A percentile compares a stretch with the other conserved stretches of the same genome.
phyloP scores from a whole-genome alignment of 2,329 filamentous ascomycete species.

The Colletotrichum salicis region DNA sequence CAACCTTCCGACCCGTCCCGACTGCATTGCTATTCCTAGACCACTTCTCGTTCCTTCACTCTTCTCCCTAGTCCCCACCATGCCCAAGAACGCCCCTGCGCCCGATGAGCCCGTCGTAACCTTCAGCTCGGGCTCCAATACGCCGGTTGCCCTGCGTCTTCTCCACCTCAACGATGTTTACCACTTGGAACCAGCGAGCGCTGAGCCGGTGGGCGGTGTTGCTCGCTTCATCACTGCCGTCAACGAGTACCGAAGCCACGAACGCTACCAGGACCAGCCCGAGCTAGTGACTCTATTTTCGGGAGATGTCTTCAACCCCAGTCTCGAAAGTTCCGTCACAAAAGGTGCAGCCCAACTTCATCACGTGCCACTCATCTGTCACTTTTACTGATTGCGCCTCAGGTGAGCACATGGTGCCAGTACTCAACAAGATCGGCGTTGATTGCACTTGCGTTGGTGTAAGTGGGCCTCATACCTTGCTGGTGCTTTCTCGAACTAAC shows the following conservation, averaged over 20 bases:
- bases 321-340: conserved; percentile 86
- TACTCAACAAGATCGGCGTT: conserved; percentile 81
- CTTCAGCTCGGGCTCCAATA: conserved; percentile 43
- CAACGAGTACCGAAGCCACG: conserved; percentile 76
- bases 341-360: conserved; percentile 67
- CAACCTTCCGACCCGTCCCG: background rate
- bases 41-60: background rate
- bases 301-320: conserved; percentile 92
- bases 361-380: background rate
- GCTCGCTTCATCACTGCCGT: conserved; percentile 82
- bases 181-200: conserved; percentile 79
- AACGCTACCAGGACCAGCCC: conserved; percentile 71
- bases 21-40: conserved; percentile 22
- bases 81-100: conserved; percentile 33
- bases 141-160: conserved; percentile 77
- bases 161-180: conserved; percentile 96
- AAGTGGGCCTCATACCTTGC: conserved; percentile 47
- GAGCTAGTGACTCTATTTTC: conserved; percentile 84
- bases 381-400: conserved; percentile 1
- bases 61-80: background rate
- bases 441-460: conserved; percentile 86
- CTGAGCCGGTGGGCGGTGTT: conserved; percentile 85
- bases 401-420: conserved; percentile 87
- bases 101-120: conserved; percentile 40
- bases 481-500: conserved; percentile 33